Base-by-base conservation (phyloP, 257 asterid species). In the Solanum paucissectum region DNA sequence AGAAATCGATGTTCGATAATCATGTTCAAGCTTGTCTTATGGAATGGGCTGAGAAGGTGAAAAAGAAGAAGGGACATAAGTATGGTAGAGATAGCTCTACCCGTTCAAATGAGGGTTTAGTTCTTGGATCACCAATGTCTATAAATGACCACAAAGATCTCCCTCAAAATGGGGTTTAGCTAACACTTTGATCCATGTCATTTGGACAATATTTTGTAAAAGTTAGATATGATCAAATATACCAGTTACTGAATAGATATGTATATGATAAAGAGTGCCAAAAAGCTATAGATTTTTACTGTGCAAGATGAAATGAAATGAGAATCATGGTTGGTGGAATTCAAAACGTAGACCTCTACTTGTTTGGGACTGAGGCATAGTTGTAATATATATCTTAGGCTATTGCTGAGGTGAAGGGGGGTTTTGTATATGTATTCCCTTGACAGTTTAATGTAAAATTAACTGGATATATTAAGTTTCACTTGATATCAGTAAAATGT, bases 41-140 rank as follows among this genome's bases (percentile, higher is more conserved):
- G 14, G 98, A 98, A 1, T 96, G 99, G 99, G 98, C 96, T 32
- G 94, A 95, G 36, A 95, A 93, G 91, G 98, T 20, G 87, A 96
- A 92, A 91, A 91, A 74, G 42, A 95, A 86, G 86, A 91, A 89
- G 86, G 97, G 92, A 73, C 86, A 29, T 2, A 95, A 90, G 90
- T 93, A 87, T 7, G 90, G 91, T 18, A 14, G 73, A n/a, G 91
- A 85, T 62, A 93, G 91, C 16, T 87, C 96, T 27, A 86, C 90
- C 85, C 92, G 87, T 12, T 92, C 93, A 5, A 84, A 90, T 3
- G 88, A 87, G 1, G 91, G 90, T 86, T 74, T 93, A 9, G 9
- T 87, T 36, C 62, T 49, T 29, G 94, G 88, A 64, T 68, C 94
- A 79, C 95, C 93, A 90, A 86, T 93, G 91, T 90, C 87, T 10